phyloP scores from a whole-genome alignment of 805 yeast genomes.

The Yamadazyma insecticola region DNA sequence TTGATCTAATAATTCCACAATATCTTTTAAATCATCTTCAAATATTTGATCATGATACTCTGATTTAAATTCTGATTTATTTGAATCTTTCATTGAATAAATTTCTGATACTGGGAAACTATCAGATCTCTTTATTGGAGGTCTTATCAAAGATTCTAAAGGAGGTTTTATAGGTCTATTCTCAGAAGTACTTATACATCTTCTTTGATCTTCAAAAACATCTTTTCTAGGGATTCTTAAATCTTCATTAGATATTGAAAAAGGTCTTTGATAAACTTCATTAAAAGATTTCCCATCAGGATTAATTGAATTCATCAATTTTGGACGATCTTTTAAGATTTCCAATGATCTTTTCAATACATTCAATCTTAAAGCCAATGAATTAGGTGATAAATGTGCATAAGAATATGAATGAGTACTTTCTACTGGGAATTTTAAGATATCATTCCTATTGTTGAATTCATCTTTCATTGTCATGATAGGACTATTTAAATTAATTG shows the following conservation, averaged over 20 bases:
- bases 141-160: conserved; percentile 40
- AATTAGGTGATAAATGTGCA: conserved; percentile 76
- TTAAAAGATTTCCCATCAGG: neutral
- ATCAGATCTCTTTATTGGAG: conserved; percentile 31
- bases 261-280: too few relatives aligned
- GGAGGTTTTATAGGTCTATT: too few relatives aligned
- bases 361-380: conserved; percentile 68
- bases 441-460: conserved; percentile 22
- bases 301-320: conserved; percentile 27
- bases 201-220: too few relatives aligned
- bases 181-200: too few relatives aligned
- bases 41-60: conserved; percentile 4
- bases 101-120: conserved; percentile 26
- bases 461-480: conserved; percentile 11
- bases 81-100: conserved; percentile 3
- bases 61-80: conserved; percentile 1
- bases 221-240: too few relatives aligned
- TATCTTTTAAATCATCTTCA: conserved; percentile 42
- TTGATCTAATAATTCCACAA: conserved; percentile 45
- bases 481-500: conserved; percentile 8
- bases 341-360: conserved; percentile 74
- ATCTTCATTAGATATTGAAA: too few relatives aligned
- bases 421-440: conserved; percentile 66
- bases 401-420: conserved; percentile 84
- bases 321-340: conserved; percentile 64